Evolutionary conservation across 768 basidiomycete genomes (phyloP), one percentile per base, ranked within the genome.

Genomic region (Tulasnella sp.): DNA sequence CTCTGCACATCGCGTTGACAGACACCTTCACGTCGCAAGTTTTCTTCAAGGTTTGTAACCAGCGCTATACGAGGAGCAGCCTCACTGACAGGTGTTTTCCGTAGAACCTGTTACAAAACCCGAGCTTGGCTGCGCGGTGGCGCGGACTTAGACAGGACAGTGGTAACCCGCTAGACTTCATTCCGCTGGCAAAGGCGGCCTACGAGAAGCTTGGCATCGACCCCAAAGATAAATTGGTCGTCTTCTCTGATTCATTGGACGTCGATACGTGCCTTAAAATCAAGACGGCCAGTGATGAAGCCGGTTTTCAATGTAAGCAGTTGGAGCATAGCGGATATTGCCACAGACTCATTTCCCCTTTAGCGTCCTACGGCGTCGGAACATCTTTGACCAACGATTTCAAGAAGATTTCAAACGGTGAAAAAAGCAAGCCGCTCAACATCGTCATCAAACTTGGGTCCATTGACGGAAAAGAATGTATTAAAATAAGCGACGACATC

Each of bases 341-440:
- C 72, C 11, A 46, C n/a, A 1, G 23, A 57, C 80, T 81, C 74
- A 79, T 42, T 6, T 10, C 42, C 51, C 67, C 15, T 16, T 35
- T 75, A 97, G 96, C 91, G 74, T 89, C 91, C 0, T 99, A 95
- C 83, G 98, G 98, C 10, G 96, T 99, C 61, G 98, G 98, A 0
- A 99, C 98, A 0, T 92, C 88, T 83, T 84, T 98, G 11, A 95
- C 95, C 18, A 98, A 98, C 82, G 96, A 98, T 84, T 98, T 96
- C 85, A 79, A 80, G 40, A 29, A 37, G 81, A 82, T 81, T 83
- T 57, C 85, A 86, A 42, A 86, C 84, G 79, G 82, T 83, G 88
- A 89, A 82, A 90, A 89, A 84, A 94, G 92, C 85, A 92, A 90
- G 82, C 89, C 95, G 29, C 84, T 98, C 80, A 98, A 97, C 82